A percentile compares a stretch with the other conserved stretches of the same genome.
phyloP scores from a whole-genome alignment of 768 basidiomycete genomes.

The Leccinum arenicola region DNA sequence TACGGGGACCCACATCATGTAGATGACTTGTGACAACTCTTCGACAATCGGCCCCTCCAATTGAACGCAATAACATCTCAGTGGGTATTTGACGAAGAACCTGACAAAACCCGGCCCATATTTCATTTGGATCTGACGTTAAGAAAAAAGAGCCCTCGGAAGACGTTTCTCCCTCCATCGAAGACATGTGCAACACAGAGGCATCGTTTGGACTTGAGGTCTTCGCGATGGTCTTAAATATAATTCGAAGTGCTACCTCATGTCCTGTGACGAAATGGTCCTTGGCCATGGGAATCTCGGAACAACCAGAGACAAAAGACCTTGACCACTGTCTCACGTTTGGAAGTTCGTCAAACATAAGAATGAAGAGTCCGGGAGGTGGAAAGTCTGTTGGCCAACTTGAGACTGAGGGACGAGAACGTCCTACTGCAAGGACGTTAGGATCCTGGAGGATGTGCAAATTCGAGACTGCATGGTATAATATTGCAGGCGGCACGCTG shows the following conservation, averaged over 20 bases:
- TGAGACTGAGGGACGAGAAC: conserved; percentile 25
- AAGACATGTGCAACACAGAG: not conserved
- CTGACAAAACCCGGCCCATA: conserved; percentile 51
- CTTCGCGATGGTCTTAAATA: conserved; percentile 30
- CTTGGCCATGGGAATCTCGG: conserved; percentile 42
- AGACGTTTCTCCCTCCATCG: conserved; percentile 5
- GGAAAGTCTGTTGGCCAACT: conserved; percentile 59
- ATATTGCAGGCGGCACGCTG: conserved; percentile 45
- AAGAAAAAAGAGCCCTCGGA: conserved; percentile 25
- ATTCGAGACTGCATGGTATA: conserved; percentile 66
- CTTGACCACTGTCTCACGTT: conserved; percentile 61
- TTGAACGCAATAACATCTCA: conserved; percentile 35
- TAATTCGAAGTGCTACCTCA: conserved; percentile 39
- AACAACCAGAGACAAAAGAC: conserved; percentile 40
- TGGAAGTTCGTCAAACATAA: conserved; percentile 49
- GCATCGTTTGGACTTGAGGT: conserved; percentile 1
- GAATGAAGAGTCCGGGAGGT: conserved; percentile 58
- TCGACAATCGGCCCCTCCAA: conserved; percentile 42
- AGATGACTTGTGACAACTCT: conserved; percentile 60
- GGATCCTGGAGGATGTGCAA: conserved; percentile 53
- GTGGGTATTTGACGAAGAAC: conserved; percentile 56
- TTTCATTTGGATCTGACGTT: conserved; percentile 37
- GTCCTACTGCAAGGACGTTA: conserved; percentile 38
- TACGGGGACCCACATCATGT: conserved; percentile 58
- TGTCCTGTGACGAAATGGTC: conserved; percentile 51